A percentile compares a stretch with the other conserved stretches of the same genome.
These are phyloP conservation scores for Citrus trifoliata DNA, from an alignment of 345 rosid genomes.

Conservation along the genomic window DNA sequence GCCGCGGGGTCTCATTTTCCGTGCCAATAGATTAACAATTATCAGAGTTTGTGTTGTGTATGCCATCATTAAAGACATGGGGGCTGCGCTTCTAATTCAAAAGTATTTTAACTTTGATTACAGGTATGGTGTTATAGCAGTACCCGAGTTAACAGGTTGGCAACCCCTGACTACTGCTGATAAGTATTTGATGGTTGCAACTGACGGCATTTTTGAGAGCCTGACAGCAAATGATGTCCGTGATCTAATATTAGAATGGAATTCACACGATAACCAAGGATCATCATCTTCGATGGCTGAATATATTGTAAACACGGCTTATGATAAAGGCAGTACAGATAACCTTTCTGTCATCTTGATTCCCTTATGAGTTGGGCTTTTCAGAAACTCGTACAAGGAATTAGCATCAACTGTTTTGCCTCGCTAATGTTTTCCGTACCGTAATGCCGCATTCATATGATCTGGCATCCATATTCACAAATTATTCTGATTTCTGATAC, in stretches of 20 bases:
- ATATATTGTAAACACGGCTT: slow-evolving; percentile 13
- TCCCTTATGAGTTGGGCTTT: background rate
- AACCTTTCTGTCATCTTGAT: slow-evolving; percentile 22
- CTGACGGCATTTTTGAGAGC: slow-evolving; percentile 37
- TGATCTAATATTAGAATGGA: slow-evolving; percentile 14
- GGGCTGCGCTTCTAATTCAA: background rate
- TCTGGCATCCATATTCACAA: background rate
- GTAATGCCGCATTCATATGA: too few species aligned
- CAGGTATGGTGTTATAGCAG: slow-evolving; percentile 25
- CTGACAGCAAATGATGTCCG: slow-evolving; percentile 10
- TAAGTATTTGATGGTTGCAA: slow-evolving; percentile 26
- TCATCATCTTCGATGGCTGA: slow-evolving; percentile 14
- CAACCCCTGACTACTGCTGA: slow-evolving; percentile 11
- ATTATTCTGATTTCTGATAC: background rate
- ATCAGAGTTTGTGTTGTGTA: background rate
- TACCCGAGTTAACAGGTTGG: slow-evolving; percentile 27
- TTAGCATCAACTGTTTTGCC: background rate
- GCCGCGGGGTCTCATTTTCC: background rate
- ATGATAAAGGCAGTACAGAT: slow-evolving; percentile 15
- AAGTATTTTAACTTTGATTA: background rate
- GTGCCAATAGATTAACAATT: background rate
- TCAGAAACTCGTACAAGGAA: background rate
- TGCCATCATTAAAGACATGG: background rate
- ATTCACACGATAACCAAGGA: background rate
- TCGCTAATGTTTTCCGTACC: background rate